phyloP scores from a whole-genome alignment of 148 eudicot species.

The Rhododendron williamsianum region DNA sequence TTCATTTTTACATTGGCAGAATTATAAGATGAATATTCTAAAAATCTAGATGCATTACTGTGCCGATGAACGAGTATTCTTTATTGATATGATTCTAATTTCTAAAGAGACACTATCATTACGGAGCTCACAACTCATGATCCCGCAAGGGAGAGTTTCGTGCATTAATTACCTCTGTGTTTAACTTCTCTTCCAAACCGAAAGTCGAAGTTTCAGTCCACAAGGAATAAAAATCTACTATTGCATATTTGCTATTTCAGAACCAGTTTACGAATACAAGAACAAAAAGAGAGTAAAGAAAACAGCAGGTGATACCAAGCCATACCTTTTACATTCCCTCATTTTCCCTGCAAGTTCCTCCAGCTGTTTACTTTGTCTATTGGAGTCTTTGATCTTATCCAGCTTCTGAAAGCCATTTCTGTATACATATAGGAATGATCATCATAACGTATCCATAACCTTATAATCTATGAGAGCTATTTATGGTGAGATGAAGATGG shows the following conservation, averaged over 20 bases:
- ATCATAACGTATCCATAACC: neutral
- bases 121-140: neutral
- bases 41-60: neutral
- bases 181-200: neutral
- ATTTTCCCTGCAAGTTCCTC: constrained; percentile 97
- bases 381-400: constrained; percentile 89
- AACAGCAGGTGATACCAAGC: neutral
- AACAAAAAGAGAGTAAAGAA: constrained; percentile 5
- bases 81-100: neutral
- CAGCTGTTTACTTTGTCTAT: constrained; percentile 91
- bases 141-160: neutral
- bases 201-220: neutral
- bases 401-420: constrained; percentile 99
- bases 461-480: neutral
- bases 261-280: neutral
- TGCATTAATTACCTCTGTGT: neutral
- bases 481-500: neutral
- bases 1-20: neutral
- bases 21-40: neutral
- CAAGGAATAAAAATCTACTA: neutral
- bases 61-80: neutral
- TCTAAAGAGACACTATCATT: neutral
- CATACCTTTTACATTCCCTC: constrained; percentile 97
- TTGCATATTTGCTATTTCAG: neutral
- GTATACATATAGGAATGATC: constrained; percentile 7